phyloP scores from a whole-genome alignment of 805 yeast species.

The Dipodascopsis uninucleata region DNA sequence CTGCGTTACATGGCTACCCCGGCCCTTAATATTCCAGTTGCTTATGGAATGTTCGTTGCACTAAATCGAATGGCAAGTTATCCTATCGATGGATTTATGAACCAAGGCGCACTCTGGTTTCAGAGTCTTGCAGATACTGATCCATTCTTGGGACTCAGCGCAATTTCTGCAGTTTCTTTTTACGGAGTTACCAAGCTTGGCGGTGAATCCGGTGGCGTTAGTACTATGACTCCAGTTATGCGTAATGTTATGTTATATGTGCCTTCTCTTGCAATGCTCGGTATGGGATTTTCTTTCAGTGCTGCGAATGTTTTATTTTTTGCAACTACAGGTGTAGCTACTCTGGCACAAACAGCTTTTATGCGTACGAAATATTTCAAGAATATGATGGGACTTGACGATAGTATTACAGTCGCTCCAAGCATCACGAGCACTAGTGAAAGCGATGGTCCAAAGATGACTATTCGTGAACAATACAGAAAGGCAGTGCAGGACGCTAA shows the following conservation, averaged over 20 bases:
- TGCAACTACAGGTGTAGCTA: constrained; percentile 17
- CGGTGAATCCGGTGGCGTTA: constrained; percentile 80
- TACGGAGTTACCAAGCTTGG: constrained; percentile 75
- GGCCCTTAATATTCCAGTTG: constrained; percentile 68
- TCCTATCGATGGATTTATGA: constrained; percentile 78
- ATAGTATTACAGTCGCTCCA: too few relatives aligned
- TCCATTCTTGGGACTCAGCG: constrained; percentile 85
- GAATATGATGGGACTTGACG: constrained; percentile 11
- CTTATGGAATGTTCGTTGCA: constrained; percentile 85
- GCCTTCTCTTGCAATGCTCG: constrained; percentile 18
- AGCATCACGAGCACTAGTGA: too few relatives aligned
- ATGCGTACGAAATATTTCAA: constrained; percentile 11
- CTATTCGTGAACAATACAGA: too few relatives aligned
- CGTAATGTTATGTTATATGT: constrained; percentile 51
- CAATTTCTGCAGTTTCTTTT: constrained; percentile 74
- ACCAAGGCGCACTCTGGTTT: constrained; percentile 84
- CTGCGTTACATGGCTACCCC: constrained; percentile 72
- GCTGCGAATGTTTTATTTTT: constrained; percentile 23
- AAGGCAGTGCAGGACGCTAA: too few relatives aligned
- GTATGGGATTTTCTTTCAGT: constrained; percentile 20
- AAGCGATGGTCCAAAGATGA: too few relatives aligned
- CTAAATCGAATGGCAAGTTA: constrained; percentile 74
- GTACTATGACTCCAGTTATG: constrained; percentile 59
- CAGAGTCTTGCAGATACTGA: constrained; percentile 75
- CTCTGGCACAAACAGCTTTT: constrained; percentile 12